Percentiles rank a stretch among this genome's conserved stretches.
These are phyloP conservation scores for Penicillium sp. DNA, from an alignment of 2,329 filamentous ascomycete species.

Conservation along the genomic window DNA sequence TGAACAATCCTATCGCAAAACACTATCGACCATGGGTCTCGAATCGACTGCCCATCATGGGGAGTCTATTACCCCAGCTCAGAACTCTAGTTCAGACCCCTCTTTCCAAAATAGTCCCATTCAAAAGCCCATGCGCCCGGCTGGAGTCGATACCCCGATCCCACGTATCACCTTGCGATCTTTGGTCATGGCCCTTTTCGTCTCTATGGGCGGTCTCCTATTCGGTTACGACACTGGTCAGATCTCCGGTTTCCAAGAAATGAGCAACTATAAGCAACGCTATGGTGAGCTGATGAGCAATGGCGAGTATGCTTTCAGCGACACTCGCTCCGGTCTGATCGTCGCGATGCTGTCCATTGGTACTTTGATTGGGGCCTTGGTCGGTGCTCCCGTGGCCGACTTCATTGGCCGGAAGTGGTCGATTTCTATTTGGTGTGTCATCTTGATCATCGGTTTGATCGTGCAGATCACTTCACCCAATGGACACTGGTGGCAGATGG, in stretches of 20 bases:
- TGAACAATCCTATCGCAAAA: background rate
- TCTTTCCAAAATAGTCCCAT: slow-evolving; percentile 17
- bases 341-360: slow-evolving; percentile 47
- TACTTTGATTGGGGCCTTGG: slow-evolving; percentile 45
- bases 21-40: slow-evolving; percentile 29
- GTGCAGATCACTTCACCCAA: slow-evolving; percentile 45
- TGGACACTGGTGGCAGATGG: slow-evolving; percentile 45
- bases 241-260: slow-evolving; percentile 48
- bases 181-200: slow-evolving; percentile 45
- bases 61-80: slow-evolving; percentile 34
- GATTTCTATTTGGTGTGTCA: slow-evolving; percentile 42
- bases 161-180: slow-evolving; percentile 41
- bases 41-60: slow-evolving; percentile 33
- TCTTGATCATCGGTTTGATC: slow-evolving; percentile 45
- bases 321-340: slow-evolving; percentile 46
- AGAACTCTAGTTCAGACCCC: slow-evolving; percentile 28
- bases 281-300: slow-evolving; percentile 38
- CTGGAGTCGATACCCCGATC: slow-evolving; percentile 32
- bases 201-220: slow-evolving; percentile 51
- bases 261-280: slow-evolving; percentile 43
- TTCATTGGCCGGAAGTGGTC: slow-evolving; percentile 46
- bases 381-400: slow-evolving; percentile 45
- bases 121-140: slow-evolving; percentile 26
- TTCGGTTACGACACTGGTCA: slow-evolving; percentile 50
- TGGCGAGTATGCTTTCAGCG: slow-evolving; percentile 40